Base-by-base conservation (phyloP, 805 yeast species). In the Clavispora carvajalis region DNA sequence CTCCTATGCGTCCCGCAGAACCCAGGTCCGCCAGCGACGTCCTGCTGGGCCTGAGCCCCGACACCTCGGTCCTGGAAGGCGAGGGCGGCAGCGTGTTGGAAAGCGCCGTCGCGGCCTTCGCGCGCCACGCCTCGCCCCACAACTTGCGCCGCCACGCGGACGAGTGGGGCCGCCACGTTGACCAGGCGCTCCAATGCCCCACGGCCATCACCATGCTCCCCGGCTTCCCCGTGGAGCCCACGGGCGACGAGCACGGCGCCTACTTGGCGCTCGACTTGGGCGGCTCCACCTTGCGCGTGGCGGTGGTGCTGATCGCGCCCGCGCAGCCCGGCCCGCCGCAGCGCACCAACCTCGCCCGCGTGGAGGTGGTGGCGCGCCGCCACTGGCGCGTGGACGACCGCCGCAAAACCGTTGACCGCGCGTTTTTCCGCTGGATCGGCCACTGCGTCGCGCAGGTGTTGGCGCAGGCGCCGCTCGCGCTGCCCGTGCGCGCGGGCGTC, bases 251-350 rank as follows among this genome's bases (percentile, higher is more conserved):
- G 62, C 36, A 21, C 46, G 73, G 73, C 21, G 57, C 65, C 29
- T 74, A 44, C 57, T 63, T 69, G 53, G 74, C 63, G 16, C 59
- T 77, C n/a, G 83, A 77, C 46, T 56, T 77, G 36, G 83, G 83
- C 5, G 83, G 83, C 2, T 71, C 77, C 1, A 77, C 81, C 1
- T 54, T 77, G 16, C 60, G 80, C 24, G 58, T 71, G 4, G 64
- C 73, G 2, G 63, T 67, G 23, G 58, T 69, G 9, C 41, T 53
- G 16, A 63, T 69, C n/a, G 56, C 51, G n/a, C 43, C 49, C n/a
- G n/a, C n/a, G n/a, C n/a, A n/a, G n/a, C n/a, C n/a, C n/a, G n/a
- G n/a, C n/a, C n/a, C 4, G 52, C 58, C 6, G 18, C 37, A 0
- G 24, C 15, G n/a, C n/a, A n/a, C n/a, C n/a, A n/a, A n/a, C n/a